These are phyloP conservation scores for Medicago arabica DNA, from an alignment of 306 rosid genomes.

Conservation along the genomic window DNA sequence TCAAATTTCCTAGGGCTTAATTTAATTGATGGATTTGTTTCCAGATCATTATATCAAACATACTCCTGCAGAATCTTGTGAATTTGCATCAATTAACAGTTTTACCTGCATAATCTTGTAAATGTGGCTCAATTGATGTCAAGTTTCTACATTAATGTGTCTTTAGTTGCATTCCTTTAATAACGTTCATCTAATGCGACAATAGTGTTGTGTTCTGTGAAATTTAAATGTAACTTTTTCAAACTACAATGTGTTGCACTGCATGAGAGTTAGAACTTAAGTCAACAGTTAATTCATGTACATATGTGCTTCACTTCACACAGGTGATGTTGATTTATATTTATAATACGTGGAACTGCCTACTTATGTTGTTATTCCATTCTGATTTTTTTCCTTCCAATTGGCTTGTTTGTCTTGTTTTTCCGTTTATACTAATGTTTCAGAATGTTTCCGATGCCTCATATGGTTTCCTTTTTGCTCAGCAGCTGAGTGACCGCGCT, in stretches of 20 bases:
- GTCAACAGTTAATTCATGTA: constrained; percentile 1
- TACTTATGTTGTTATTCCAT: constrained; percentile 19
- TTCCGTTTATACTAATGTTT: background rate
- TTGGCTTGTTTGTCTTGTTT: constrained; percentile 9
- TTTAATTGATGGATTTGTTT: constrained; percentile 36
- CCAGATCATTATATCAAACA: constrained; percentile 17
- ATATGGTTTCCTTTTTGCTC: constrained; percentile 25
- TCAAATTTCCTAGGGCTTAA: constrained; percentile 4
- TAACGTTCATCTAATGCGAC: background rate
- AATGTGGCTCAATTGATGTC: constrained; percentile 14
- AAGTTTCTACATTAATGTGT: background rate
- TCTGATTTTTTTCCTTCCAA: background rate
- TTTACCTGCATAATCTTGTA: constrained; percentile 19
- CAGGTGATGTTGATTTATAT: no score
- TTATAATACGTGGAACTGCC: background rate
- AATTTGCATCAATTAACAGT: background rate
- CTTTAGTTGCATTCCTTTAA: constrained; percentile 19
- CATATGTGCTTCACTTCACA: no score
- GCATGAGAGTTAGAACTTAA: constrained; percentile 18
- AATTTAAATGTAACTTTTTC: constrained; percentile 16
- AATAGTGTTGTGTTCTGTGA: constrained; percentile 12
- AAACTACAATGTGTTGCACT: constrained; percentile 2
- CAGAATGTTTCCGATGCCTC: constrained; percentile 37
- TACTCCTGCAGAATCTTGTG: constrained; percentile 7
- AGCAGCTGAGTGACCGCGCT: constrained; percentile 58